Conservation (phyloP, 495 filamentous ascomycete genomes). For the Lophiostoma macrostomum region DNA sequence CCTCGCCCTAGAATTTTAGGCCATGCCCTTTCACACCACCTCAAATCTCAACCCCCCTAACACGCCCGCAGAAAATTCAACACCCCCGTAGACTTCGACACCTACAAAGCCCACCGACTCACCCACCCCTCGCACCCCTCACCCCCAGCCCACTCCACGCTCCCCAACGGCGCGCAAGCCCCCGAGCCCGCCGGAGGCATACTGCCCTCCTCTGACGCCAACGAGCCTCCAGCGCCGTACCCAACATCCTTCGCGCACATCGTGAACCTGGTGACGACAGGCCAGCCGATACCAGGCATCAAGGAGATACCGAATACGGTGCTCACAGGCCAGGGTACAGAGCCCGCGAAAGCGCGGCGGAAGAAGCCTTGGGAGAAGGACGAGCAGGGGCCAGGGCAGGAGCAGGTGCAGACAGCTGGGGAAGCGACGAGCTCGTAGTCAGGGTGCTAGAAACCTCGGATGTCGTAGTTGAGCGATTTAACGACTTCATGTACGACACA, state of each 20-base stretch:
- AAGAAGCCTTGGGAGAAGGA: slow-evolving; percentile 78
- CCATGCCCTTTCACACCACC: too few relatives aligned
- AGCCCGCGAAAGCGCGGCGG: slow-evolving; percentile 51
- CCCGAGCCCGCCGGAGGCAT: slow-evolving; percentile 7
- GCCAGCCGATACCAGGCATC: slow-evolving; percentile 84
- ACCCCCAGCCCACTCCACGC: background rate
- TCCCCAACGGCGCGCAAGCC: slow-evolving; percentile 5
- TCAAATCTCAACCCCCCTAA: too few relatives aligned
- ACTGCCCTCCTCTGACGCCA: slow-evolving; percentile 10
- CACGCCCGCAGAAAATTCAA: slow-evolving; percentile 43
- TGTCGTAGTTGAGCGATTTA: too few relatives aligned
- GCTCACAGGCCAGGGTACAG: slow-evolving; percentile 61
- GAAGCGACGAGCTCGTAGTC: too few relatives aligned
- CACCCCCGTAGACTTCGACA: slow-evolving; percentile 41
- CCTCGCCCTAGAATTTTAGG: too few relatives aligned
- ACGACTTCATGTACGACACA: too few relatives aligned
- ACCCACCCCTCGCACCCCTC: background rate
- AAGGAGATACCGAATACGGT: slow-evolving; percentile 83
- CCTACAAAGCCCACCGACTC: slow-evolving; percentile 41
- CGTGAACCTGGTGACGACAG: slow-evolving; percentile 79
- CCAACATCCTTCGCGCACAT: slow-evolving; percentile 86
- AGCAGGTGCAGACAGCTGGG: background rate
- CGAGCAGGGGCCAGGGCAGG: background rate
- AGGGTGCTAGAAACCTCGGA: too few relatives aligned
- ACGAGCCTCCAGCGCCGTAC: slow-evolving; percentile 53